These are phyloP conservation scores for Lyophyllum semitale DNA, from an alignment of 768 basidiomycete species.

Conservation along the genomic window DNA sequence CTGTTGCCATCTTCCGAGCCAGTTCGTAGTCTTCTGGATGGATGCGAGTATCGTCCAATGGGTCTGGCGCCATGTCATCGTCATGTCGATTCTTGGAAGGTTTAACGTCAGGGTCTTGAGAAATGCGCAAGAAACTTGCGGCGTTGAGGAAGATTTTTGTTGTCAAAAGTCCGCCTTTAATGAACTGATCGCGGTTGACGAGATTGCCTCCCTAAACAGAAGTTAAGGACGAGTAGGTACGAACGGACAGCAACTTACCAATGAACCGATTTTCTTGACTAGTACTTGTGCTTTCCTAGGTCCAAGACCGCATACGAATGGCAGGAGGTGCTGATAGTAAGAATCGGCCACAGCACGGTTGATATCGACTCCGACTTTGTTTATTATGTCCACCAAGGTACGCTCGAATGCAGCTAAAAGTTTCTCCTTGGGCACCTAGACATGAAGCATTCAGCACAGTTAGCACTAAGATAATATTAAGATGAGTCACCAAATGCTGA, in stretches of 20 bases:
- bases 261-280: slow-evolving; percentile 74
- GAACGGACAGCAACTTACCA: slow-evolving; percentile 49
- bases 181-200: slow-evolving; percentile 85
- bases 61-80: slow-evolving; percentile 77
- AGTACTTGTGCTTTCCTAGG: slow-evolving; percentile 90
- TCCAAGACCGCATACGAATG: slow-evolving; percentile 90
- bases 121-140: slow-evolving; percentile 87
- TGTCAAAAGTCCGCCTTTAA: slow-evolving; percentile 76
- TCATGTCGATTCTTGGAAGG: slow-evolving; percentile 66
- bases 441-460: background rate
- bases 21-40: slow-evolving; percentile 98
- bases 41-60: slow-evolving; percentile 92
- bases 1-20: slow-evolving; percentile 97
- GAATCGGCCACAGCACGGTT: slow-evolving; percentile 87
- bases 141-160: slow-evolving; percentile 92
- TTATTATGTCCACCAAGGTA: slow-evolving; percentile 86
- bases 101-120: slow-evolving; percentile 68
- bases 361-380: slow-evolving; percentile 94
- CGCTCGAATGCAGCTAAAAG: slow-evolving; percentile 80
- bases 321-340: slow-evolving; percentile 88
- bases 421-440: slow-evolving; percentile 86
- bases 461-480: slow-evolving; percentile 8
- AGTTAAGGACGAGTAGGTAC: slow-evolving; percentile 6
- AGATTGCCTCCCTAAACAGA: slow-evolving; percentile 77
- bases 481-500: slow-evolving; percentile 73